Evolutionary conservation across 2,329 filamentous ascomycete genomes (phyloP).

Genomic region (Hypoxylon sp.): DNA sequence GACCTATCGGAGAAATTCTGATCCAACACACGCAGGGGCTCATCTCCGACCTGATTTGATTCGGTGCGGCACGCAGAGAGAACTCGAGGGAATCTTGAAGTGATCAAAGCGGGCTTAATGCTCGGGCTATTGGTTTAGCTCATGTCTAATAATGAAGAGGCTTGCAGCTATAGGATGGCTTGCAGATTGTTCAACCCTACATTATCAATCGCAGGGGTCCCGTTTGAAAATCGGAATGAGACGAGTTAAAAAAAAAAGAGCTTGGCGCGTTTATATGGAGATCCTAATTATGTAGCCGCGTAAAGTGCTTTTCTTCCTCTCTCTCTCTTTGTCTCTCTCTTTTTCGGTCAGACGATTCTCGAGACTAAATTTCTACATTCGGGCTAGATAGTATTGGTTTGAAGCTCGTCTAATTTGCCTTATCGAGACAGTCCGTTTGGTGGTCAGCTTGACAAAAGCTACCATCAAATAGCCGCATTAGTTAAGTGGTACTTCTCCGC

Average conservation of each 20-base stretch:
- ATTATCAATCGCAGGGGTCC: slow-evolving; percentile 18
- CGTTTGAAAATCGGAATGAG: slow-evolving; percentile 14
- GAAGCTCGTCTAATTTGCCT: slow-evolving; percentile 20
- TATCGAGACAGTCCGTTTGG: slow-evolving; percentile 12
- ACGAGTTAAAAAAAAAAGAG: slow-evolving; percentile 14
- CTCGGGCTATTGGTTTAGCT: slow-evolving; percentile 12
- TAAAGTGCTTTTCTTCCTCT: slow-evolving; percentile 28
- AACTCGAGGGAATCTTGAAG: slow-evolving; percentile 28
- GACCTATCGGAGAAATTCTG: slow-evolving; percentile 34
- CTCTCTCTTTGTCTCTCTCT: slow-evolving; percentile 5
- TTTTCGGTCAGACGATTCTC: slow-evolving; percentile 11
- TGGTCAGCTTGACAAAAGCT: slow-evolving; percentile 29
- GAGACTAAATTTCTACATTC: slow-evolving; percentile 11
- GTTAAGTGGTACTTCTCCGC: slow-evolving; percentile 20
- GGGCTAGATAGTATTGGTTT: slow-evolving; percentile 23
- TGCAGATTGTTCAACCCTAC: slow-evolving; percentile 30
- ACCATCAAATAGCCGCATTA: slow-evolving; percentile 24
- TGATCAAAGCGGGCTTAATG: slow-evolving; percentile 11
- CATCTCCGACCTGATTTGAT: slow-evolving; percentile 38
- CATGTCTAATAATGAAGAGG: slow-evolving; percentile 25
- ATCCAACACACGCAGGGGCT: slow-evolving; percentile 24
- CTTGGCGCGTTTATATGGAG: slow-evolving; percentile 43
- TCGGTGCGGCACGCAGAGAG: slow-evolving; percentile 24
- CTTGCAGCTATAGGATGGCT: slow-evolving; percentile 27
- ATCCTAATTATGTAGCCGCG: slow-evolving; percentile 31